Evolutionary conservation across 495 filamentous ascomycete species (phyloP).

Genomic region (Penicillium fimorum): DNA sequence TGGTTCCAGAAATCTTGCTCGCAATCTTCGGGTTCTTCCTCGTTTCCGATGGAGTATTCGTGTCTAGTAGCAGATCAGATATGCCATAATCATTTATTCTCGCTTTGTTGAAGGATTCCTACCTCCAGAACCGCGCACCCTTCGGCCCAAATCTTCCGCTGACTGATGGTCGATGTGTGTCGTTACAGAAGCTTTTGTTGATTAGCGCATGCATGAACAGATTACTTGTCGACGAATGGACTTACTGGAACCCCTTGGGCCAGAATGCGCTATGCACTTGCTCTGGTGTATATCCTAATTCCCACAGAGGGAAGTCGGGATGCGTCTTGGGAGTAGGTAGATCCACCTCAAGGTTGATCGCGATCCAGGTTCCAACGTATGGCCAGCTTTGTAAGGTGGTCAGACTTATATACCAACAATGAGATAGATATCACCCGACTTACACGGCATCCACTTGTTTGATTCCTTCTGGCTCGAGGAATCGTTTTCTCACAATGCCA

Average conservation of each 20-base stretch:
- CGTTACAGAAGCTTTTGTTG: constrained; percentile 26
- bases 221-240: not conserved
- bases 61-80: not conserved
- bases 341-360: constrained; percentile 41
- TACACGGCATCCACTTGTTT: constrained; percentile 12
- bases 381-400: not conserved
- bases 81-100: not conserved
- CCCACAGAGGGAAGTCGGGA: constrained; percentile 45
- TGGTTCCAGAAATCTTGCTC: constrained; percentile 13
- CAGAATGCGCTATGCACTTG: constrained; percentile 46
- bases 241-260: constrained; percentile 30
- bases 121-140: not conserved
- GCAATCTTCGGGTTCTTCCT: not conserved
- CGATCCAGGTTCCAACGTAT: constrained; percentile 44
- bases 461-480: constrained; percentile 38
- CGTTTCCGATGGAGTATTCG: not conserved
- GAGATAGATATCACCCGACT: not conserved
- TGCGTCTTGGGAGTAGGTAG: constrained; percentile 42
- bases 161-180: not conserved
- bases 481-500: constrained; percentile 43
- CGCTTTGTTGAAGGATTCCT: not conserved
- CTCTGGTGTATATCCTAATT: constrained; percentile 38
- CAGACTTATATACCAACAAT: not conserved
- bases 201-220: not conserved
- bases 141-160: not conserved